Evolutionary conservation across 179 eudicot species (phyloP), one percentile per base, ranked within the genome.

Genomic region (Drosera spatulata): DNA sequence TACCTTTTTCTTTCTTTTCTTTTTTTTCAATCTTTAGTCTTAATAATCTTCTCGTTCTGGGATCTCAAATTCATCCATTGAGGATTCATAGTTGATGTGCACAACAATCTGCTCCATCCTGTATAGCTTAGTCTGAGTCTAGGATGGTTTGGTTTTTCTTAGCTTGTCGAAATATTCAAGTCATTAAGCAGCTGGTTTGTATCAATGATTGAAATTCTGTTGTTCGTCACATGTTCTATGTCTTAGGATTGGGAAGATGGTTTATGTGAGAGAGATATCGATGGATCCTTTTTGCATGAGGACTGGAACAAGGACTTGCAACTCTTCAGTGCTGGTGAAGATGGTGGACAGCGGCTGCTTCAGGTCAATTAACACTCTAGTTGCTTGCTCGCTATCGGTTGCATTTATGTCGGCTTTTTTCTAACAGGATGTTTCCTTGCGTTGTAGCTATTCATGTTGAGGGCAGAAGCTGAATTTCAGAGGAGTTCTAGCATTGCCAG

Each of bases 161-260:
- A 22, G 33, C 1, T 22, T 22, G 33, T 22, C 33, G 33, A 22
- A 22, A 22, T 22, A 22, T 22, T 22, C 33, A 22, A 22, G 33
- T 22, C 33, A 5, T 52, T 12, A 52, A 52, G 55, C 14, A 52
- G 55, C n/a, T 5, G 49, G 49, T 45, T 45, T 45, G 49, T 45
- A 6, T 45, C 8, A 40, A 12, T 7, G 33, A 22, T 22, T 22
- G 33, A 22, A 22, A 22, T 22, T 22, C 33, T 22, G 33, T 22
- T 22, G 33, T 22, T 22, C 33, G 33, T 1, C 33, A 22, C 33
- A 22, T 22, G 33, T 22, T 46, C 5, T 6, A 45, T 43, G 4
- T 41, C 69, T 62, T 62, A 91, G 97, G 97, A 91, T 49, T 91
- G 97, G 97, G 97, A 88, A 71, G 85, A 85, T 80, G 98, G 98